A percentile compares a stretch with the other conserved stretches of the same genome.
These are phyloP conservation scores for Blastomyces silverae DNA, from an alignment of 2,329 filamentous ascomycete species.

Conservation along the genomic window DNA sequence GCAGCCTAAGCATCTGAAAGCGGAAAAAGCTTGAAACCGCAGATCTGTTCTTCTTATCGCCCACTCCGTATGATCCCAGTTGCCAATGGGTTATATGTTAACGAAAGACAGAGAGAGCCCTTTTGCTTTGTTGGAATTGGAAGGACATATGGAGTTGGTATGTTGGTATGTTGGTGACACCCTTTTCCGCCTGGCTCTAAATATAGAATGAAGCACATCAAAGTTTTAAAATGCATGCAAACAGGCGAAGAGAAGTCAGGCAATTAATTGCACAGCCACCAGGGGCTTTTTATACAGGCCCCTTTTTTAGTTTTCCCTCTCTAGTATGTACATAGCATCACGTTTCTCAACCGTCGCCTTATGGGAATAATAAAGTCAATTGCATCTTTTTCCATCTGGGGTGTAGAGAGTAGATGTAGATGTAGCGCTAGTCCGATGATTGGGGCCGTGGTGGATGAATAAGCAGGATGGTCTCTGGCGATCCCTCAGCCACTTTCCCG, in stretches of 20 bases:
- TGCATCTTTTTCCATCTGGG: neutral
- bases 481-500: neutral
- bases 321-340: no score
- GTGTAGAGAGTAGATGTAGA: no score
- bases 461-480: neutral
- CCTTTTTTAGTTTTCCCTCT: no score
- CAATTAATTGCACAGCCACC: no score
- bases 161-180: no score
- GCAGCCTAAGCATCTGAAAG: neutral
- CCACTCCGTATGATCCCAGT: neutral
- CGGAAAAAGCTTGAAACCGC: neutral
- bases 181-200: no score
- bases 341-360: neutral
- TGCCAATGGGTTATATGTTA: neutral
- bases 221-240: no score
- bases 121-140: neutral
- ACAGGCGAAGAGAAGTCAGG: no score
- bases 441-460: neutral
- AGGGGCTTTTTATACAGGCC: no score
- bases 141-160: neutral
- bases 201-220: no score
- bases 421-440: no score
- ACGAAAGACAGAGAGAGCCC: neutral
- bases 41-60: neutral
- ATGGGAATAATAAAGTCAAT: constrained; percentile 1